Evolutionary conservation across 345 rosid genomes (phyloP), one percentile per base, ranked within the genome.

Genomic region (Melastoma malabathricum): DNA sequence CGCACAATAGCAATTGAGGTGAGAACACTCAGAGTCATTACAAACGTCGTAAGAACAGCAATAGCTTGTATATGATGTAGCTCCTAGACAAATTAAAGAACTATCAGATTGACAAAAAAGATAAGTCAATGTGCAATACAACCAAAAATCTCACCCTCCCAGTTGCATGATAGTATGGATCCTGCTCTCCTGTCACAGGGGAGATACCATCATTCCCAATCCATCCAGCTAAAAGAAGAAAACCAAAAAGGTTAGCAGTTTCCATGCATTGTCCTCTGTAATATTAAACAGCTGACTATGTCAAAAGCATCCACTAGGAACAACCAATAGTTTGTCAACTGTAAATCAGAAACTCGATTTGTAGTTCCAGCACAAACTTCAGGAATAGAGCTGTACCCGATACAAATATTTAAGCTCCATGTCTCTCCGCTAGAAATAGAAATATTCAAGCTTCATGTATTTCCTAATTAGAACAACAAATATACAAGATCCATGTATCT

Each of bases 1-100:
- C 95, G 89, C 57, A 85, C 75, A 54, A 92, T 80, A 67, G 98
- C 98, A 46, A 92, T 63, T 56, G 98, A 92, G 34, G 95, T 82
- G 46, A 92, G 93, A 66, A 82, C 56, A 50, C 96, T 70, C 63
- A 92, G 76, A 66, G 61, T 67, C 82, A 77, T 78, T 55, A 84
- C 59, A 46, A 74, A 78, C 59, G 97, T 82, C 96, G 84, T 82
- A 34, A 92, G 69, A 75, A 87, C 58, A 43, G 96, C 74, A 18
- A 69, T 78, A 58, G 68, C 81, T 1, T 83, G 93, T 25, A 87
- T 64, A 71, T 92, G 98, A 59, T 63, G 64, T 46, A 87, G 73
- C 76, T 92, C 98, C 95, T 87, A 80, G 10, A 27, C 5, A 2
- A 49, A 70, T 73, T 51, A 72, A 44, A 44, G 15, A 71, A 65